Evolutionary conservation across 495 filamentous ascomycete species (phyloP), one percentile per base, ranked within the genome.

Genomic region (Elasticomyces elasticus): DNA sequence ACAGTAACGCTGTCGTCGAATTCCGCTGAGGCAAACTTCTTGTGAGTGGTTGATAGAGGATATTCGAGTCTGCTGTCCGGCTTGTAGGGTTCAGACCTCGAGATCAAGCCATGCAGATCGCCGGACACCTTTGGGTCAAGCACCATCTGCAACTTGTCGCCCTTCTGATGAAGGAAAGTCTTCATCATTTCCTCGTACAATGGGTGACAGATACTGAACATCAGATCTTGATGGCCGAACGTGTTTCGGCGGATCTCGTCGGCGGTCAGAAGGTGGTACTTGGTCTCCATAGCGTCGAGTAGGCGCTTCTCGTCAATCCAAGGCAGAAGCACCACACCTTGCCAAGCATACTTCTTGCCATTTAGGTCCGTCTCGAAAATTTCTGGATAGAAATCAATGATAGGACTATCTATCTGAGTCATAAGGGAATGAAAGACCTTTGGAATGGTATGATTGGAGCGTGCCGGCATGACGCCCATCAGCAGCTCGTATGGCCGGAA

Each of bases 291-390:
- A 5, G 94, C 92, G 22, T 77, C 74, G 20, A 97, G 75, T 19
- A 99, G 71, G 28, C 90, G 79, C 49, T 83, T 83, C 71, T 92
- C 92, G 66, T 99, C 89, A 60, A 99, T 97, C 69, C 95, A 99
- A 0, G 92, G 92, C 19, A 99, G 79, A 26, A 97, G 72, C 22
- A 86, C 87, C 38, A 97, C 88, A 58, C 92, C 92, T 64, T 99
- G 91, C 92, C 92, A 99, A 1, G 88, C 86, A 69, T 94, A 94
- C 65, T 97, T 99, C 74, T 97, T 97, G 54, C 92, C 92, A 53
- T 99, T 97, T 50, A 97, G 69, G 65, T 99, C 92, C 51, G 95
- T 76, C 2, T 83, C 78, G 64, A 99, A 99, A 37, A 94, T 87
- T 61, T 88, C 86, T 0, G 94, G 94, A 61, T 99, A 99, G 70